Conservation (phyloP, 2,329 filamentous ascomycete genomes). For the Penicillium digitatum region DNA sequence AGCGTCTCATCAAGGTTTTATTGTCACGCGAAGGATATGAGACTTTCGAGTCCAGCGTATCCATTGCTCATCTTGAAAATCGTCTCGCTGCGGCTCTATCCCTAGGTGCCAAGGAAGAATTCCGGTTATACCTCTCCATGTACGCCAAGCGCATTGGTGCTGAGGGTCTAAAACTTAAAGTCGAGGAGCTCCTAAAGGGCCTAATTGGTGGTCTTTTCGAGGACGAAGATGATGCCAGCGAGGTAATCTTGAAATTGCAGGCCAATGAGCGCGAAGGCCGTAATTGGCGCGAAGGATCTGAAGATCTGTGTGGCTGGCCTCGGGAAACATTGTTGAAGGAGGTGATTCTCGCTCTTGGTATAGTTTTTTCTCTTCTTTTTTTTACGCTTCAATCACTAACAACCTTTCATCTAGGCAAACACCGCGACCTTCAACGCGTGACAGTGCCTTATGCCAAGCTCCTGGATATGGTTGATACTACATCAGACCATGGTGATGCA, state of each 20-base stretch:
- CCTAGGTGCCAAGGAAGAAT: constrained; percentile 83
- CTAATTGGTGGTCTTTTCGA: constrained; percentile 68
- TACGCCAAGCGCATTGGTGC: constrained; percentile 93
- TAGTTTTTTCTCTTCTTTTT: constrained; percentile 32
- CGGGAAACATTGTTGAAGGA: constrained; percentile 82
- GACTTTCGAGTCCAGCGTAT: constrained; percentile 83
- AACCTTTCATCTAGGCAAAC: constrained; percentile 66
- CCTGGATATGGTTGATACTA: constrained; percentile 54
- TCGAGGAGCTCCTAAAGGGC: constrained; percentile 83
- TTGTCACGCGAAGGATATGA: constrained; percentile 88
- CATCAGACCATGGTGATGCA: constrained; percentile 31
- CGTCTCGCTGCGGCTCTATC: constrained; percentile 83
- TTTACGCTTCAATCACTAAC: constrained; percentile 3
- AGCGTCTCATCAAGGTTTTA: constrained; percentile 83
- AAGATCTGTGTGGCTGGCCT: constrained; percentile 85
- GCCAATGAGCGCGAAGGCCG: constrained; percentile 41
- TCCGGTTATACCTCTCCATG: constrained; percentile 93
- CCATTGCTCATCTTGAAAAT: constrained; percentile 92
- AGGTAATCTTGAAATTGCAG: constrained; percentile 24
- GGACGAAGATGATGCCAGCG: constrained; percentile 51
- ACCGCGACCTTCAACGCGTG: constrained; percentile 85
- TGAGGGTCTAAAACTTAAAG: constrained; percentile 80
- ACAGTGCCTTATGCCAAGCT: constrained; percentile 91
- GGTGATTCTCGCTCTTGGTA: constrained; percentile 88
- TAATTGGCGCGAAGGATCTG: constrained; percentile 50